Evolutionary conservation across 106 monocot species (phyloP), one percentile per base, ranked within the genome.

Genomic region (Dendrobium huoshanense): DNA sequence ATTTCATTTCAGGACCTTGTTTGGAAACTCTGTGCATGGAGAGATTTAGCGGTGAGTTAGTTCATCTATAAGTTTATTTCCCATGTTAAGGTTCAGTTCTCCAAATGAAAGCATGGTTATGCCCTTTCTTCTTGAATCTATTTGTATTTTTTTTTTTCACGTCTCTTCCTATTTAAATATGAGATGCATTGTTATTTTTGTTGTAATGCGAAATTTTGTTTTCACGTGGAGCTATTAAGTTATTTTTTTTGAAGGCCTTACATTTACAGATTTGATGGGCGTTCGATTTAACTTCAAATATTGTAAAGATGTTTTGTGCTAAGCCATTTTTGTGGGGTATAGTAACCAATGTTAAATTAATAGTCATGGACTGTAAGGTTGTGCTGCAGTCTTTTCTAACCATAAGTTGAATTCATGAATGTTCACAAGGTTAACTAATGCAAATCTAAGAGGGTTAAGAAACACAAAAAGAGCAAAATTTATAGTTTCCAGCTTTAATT

Each of bases 11-110:
- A 98, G 97, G 94, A 98, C 77, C 83, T 89, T 58, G 67, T 98
- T 42, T 89, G 91, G 89, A 92, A 83, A 84, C 48, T 98, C 9
- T 98, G 92, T 81, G 86, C 84, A 48, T 98, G 97, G 97, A 94
- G 97, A 85, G 97, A 98, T 58, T 84, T 98, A 87, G 90, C 92
- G 97, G 96, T 96, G 59, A 87, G 96, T 87, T 79, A 22, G 58
- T 17, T 79, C 15, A 74, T 41, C 19, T 42, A 74, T 19, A 20
- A 41, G 9, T 43, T 74, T 74, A 42, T 74, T 40, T 18, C 4
- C 20, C 19, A 43, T 11, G 70, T 70, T 70, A 10, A 31, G 70
- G 25, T 67, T 67, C 0, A 17, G 37, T 41, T 73, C 40, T 10
- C 67, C 41, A 73, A 41, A 16, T 41, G 41, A 73, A 73, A 15